phyloP scores from a whole-genome alignment of 164 flowering plant genomes.

The Vitis cinerea region DNA sequence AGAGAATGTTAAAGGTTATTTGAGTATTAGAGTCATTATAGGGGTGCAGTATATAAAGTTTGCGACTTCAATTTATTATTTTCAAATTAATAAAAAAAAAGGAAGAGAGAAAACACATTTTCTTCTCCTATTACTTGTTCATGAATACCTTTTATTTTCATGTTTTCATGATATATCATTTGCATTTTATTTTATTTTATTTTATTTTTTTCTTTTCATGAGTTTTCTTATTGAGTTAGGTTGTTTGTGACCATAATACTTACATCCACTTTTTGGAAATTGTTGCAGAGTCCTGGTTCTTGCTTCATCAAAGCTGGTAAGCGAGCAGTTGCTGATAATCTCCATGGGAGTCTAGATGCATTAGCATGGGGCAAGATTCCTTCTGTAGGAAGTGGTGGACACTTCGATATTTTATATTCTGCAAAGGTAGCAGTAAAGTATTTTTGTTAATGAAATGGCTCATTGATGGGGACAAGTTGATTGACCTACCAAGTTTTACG shows the following conservation, averaged over 20 bases:
- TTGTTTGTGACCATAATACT: constrained; percentile 3
- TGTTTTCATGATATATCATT: neutral
- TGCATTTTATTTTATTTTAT: too few relatives aligned
- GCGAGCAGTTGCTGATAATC: constrained; percentile 53
- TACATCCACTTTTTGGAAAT: neutral
- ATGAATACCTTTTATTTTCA: neutral
- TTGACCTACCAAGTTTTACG: neutral
- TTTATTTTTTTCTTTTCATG: too few relatives aligned
- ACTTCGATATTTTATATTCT: constrained; percentile 68
- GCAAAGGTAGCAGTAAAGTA: constrained; percentile 45
- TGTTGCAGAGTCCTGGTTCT: constrained; percentile 62
- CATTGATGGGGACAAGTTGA: neutral
- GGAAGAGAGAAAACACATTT: too few relatives aligned
- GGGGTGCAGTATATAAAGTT: too few relatives aligned
- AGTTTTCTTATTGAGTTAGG: neutral
- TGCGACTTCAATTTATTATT: too few relatives aligned
- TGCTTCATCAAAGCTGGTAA: constrained; percentile 84
- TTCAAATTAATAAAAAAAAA: too few relatives aligned
- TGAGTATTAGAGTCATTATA: too few relatives aligned
- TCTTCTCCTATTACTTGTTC: too few relatives aligned
- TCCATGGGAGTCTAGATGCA: constrained; percentile 75
- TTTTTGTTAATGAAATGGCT: neutral
- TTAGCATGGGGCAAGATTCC: constrained; percentile 87
- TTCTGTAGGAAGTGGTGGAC: constrained; percentile 63
- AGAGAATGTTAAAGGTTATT: too few relatives aligned